phyloP scores from a whole-genome alignment of 2,329 filamentous ascomycete genomes.

The Westerdykella aurantiaca region DNA sequence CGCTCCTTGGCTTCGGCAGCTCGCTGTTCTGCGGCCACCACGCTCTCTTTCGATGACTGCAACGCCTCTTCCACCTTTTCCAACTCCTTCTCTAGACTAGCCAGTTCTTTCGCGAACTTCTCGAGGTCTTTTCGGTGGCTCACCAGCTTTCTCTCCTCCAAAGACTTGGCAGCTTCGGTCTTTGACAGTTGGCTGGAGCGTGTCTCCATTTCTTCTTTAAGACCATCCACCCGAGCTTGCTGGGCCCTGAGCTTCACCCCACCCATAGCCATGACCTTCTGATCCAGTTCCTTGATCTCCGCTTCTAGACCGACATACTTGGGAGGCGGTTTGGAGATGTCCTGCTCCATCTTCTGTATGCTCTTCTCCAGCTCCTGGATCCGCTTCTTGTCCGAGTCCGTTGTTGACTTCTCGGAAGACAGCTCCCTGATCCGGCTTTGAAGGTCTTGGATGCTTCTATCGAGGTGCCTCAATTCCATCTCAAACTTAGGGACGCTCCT shows the following conservation, averaged over 20 bases:
- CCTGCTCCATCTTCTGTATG: slow-evolving; percentile 66
- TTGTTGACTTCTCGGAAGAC: slow-evolving; percentile 71
- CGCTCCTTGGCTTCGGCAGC: slow-evolving; percentile 78
- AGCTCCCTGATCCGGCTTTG: slow-evolving; percentile 83
- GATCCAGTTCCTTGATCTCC: slow-evolving; percentile 86
- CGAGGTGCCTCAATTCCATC: slow-evolving; percentile 81
- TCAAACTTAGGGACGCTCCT: slow-evolving; percentile 81
- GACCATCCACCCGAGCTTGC: slow-evolving; percentile 80
- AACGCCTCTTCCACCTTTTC: slow-evolving; percentile 75
- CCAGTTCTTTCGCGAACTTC: slow-evolving; percentile 74
- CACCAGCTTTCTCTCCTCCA: slow-evolving; percentile 83
- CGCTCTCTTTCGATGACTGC: slow-evolving; percentile 65
- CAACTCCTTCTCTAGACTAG: slow-evolving; percentile 65
- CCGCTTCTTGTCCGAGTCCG: slow-evolving; percentile 71
- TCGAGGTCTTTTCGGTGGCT: slow-evolving; percentile 81
- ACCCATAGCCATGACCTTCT: slow-evolving; percentile 97
- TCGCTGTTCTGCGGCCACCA: slow-evolving; percentile 60
- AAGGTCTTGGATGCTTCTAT: slow-evolving; percentile 76
- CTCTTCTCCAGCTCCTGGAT: slow-evolving; percentile 69
- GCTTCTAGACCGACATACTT: slow-evolving; percentile 88
- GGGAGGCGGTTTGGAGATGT: slow-evolving; percentile 70
- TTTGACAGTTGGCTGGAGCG: slow-evolving; percentile 76
- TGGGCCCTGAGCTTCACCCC: slow-evolving; percentile 88
- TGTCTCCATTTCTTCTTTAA: slow-evolving; percentile 74
- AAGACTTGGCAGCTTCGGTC: slow-evolving; percentile 81